Conservation (phyloP, 2,329 filamentous ascomycete species). For the Botrytis tulipae region DNA sequence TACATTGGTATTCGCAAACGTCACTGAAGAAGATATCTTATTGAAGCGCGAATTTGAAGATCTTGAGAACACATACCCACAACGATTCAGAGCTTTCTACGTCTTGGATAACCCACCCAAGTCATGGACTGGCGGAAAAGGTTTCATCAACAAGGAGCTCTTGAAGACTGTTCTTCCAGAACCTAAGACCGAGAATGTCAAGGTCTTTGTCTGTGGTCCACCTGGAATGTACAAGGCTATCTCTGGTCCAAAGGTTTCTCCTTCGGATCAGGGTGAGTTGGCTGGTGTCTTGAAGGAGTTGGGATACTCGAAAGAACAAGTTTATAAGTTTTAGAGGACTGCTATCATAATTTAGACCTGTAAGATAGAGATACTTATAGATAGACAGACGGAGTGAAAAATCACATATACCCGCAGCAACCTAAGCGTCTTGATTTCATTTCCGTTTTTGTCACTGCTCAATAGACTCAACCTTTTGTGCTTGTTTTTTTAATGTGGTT, state of each 20-base stretch:
- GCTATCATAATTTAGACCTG: not conserved
- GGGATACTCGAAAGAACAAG: slow-evolving; percentile 82
- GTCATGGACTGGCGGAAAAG: slow-evolving; percentile 73
- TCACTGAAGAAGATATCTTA: slow-evolving; percentile 86
- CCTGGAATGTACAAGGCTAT: slow-evolving; percentile 92
- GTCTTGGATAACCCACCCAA: slow-evolving; percentile 81
- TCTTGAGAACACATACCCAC: slow-evolving; percentile 92
- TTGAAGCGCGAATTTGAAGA: slow-evolving; percentile 80
- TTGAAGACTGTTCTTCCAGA: slow-evolving; percentile 93
- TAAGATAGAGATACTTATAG: slow-evolving; percentile 20
- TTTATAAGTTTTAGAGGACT: slow-evolving; percentile 81
- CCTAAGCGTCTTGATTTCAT: not conserved
- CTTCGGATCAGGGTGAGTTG: slow-evolving; percentile 92
- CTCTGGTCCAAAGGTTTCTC: slow-evolving; percentile 84
- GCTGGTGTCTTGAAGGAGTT: slow-evolving; percentile 75
- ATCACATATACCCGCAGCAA: not conserved
- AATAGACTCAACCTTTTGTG: not conserved
- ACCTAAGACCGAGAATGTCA: slow-evolving; percentile 87
- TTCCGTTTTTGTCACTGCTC: not conserved
- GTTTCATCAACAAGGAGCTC: slow-evolving; percentile 84
- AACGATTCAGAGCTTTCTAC: slow-evolving; percentile 94
- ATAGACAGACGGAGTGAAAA: not conserved
- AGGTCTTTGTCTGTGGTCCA: slow-evolving; percentile 94
- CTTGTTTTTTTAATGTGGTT: not conserved
- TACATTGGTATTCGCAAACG: slow-evolving; percentile 89